A percentile compares a stretch with the other conserved stretches of the same genome.
These are phyloP conservation scores for Mixia osmundae DNA, from an alignment of 1,284 basidiomycete genomes.

Conservation along the genomic window DNA sequence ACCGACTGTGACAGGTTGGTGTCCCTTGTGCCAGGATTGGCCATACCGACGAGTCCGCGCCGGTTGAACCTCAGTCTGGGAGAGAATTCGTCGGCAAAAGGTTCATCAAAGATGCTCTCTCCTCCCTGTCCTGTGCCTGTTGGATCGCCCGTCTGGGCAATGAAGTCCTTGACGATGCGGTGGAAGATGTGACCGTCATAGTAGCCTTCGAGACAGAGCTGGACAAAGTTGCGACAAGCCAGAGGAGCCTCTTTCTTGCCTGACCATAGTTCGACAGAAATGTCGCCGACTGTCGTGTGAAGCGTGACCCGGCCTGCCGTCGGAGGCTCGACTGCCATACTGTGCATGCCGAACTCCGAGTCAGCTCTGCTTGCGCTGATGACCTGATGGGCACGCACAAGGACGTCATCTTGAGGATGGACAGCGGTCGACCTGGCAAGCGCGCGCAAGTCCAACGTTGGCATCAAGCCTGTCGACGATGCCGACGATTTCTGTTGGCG, in stretches of 20 bases:
- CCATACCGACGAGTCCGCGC: slow-evolving; percentile 80
- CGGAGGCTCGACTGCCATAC: slow-evolving; percentile 13
- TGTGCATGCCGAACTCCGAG: too few relatives aligned
- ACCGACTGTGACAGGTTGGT: slow-evolving; percentile 25
- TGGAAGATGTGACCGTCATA: slow-evolving; percentile 91
- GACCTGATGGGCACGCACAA: too few relatives aligned
- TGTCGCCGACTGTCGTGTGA: slow-evolving; percentile 70
- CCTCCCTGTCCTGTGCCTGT: slow-evolving; percentile 78
- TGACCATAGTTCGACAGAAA: slow-evolving; percentile 78
- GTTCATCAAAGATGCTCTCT: slow-evolving; percentile 24
- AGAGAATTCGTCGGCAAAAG: slow-evolving; percentile 11
- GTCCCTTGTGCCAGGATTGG: slow-evolving; percentile 44
- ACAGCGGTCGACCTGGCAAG: too few relatives aligned
- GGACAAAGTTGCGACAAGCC: slow-evolving; percentile 77
- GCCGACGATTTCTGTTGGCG: too few relatives aligned
- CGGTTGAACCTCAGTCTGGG: slow-evolving; percentile 56
- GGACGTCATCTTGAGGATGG: too few relatives aligned
- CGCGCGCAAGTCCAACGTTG: too few relatives aligned
- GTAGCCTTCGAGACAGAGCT: slow-evolving; percentile 54
- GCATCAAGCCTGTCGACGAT: too few relatives aligned
- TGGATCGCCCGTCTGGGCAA: slow-evolving; percentile 85
- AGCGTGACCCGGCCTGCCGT: slow-evolving; percentile 36
- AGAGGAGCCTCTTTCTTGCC: slow-evolving; percentile 82
- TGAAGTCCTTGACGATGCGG: slow-evolving; percentile 34
- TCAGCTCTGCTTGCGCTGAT: too few relatives aligned